A percentile compares a stretch with the other conserved stretches of the same genome.
These are phyloP conservation scores for Diatrype stigma DNA, from an alignment of 2,329 filamentous ascomycete genomes.

Conservation along the genomic window DNA sequence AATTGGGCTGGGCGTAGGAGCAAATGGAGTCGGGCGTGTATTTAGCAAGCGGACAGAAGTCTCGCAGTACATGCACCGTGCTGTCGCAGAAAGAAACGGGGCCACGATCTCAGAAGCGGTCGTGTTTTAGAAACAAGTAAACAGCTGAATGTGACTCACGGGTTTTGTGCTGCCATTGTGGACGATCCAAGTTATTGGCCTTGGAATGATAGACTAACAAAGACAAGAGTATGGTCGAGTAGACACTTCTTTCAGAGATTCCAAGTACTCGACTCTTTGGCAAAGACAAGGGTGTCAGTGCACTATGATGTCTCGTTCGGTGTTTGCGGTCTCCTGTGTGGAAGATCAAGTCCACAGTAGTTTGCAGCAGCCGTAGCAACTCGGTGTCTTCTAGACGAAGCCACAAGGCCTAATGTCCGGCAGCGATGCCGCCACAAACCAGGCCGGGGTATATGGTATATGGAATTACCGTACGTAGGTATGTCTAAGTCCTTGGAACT, in stretches of 20 bases:
- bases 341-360: background rate
- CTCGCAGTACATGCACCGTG: slow-evolving; percentile 7
- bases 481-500: too few species aligned
- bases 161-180: slow-evolving; percentile 32
- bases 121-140: slow-evolving; percentile 2
- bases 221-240: background rate
- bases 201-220: background rate
- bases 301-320: background rate
- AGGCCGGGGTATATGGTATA: background rate
- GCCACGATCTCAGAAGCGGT: background rate
- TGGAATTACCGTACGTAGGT: background rate
- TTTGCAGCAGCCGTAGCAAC: background rate
- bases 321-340: background rate
- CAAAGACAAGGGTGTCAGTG: background rate
- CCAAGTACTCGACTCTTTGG: background rate
- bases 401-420: background rate
- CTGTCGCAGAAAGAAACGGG: slow-evolving; percentile 6
- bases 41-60: background rate
- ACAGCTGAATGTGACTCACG: slow-evolving; percentile 21
- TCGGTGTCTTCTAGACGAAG: background rate
- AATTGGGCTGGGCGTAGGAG: background rate
- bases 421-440: background rate
- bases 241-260: background rate
- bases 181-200: slow-evolving; percentile 2
- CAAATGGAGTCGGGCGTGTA: background rate